These are phyloP conservation scores for Capsicum rhomboideum DNA, from an alignment of 257 asterid genomes.

Conservation along the genomic window DNA sequence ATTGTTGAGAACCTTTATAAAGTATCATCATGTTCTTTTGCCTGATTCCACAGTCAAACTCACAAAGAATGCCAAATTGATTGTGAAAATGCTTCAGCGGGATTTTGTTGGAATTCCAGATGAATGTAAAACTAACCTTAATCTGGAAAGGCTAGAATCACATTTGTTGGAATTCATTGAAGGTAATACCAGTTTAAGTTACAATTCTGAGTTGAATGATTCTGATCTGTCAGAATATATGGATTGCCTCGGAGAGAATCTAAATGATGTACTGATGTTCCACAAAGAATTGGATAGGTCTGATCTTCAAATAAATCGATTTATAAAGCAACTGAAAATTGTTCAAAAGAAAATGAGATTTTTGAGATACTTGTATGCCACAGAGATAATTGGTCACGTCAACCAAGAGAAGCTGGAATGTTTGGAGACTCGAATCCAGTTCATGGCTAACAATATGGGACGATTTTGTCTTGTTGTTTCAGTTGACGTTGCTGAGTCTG, in stretches of 20 bases:
- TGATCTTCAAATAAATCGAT: fast-evolving
- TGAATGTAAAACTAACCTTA: not conserved
- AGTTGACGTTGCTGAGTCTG: not conserved
- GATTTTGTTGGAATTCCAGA: not conserved
- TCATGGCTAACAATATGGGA: not conserved
- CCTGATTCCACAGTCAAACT: not conserved
- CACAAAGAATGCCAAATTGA: not conserved
- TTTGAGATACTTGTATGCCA: not conserved
- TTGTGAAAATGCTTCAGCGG: not conserved
- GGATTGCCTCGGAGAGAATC: not conserved
- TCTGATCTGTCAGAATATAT: not conserved
- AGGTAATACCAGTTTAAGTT: not conserved
- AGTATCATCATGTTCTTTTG: not conserved
- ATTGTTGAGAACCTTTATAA: not conserved
- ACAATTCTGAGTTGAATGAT: not conserved
- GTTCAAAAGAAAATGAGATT: not conserved
- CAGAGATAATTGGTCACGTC: not conserved
- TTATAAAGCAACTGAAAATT: not conserved
- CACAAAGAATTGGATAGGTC: not conserved
- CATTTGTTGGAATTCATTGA: not conserved
- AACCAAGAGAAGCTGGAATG: not conserved
- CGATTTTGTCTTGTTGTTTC: not conserved
- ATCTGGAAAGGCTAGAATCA: not conserved
- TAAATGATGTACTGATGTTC: not conserved
- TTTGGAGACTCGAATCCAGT: not conserved